Evolutionary conservation across 2,329 filamentous ascomycete genomes (phyloP).

Genomic region (Elsinoe necatrix): DNA sequence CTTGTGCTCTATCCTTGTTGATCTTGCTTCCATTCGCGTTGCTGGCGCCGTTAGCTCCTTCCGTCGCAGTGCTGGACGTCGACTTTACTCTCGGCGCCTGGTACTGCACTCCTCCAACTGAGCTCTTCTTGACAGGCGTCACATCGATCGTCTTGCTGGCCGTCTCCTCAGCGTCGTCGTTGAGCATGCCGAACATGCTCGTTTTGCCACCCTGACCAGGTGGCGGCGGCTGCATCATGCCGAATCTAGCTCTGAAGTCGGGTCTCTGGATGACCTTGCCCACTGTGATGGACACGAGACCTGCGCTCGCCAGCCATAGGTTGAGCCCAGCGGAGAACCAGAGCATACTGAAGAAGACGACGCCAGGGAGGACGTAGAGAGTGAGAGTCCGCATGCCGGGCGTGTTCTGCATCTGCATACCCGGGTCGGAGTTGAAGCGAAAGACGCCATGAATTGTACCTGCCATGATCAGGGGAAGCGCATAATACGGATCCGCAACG

Average conservation of each 20-base stretch:
- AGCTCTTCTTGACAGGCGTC: not conserved
- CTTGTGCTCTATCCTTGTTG: not conserved
- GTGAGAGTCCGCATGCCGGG: slow-evolving; percentile 33
- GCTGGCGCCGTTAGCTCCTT: slow-evolving; percentile 2
- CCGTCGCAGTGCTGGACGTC: not conserved
- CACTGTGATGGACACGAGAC: slow-evolving; percentile 34
- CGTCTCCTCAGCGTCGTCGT: not conserved
- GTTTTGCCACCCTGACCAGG: not conserved
- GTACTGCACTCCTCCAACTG: not conserved
- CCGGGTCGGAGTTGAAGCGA: slow-evolving; percentile 43
- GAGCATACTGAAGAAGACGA: slow-evolving; percentile 47
- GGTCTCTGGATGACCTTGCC: slow-evolving; percentile 32
- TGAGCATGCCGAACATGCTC: not conserved
- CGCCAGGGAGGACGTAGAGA: slow-evolving; percentile 42
- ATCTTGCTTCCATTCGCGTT: not conserved
- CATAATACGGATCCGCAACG: slow-evolving; percentile 63
- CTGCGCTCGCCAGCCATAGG: slow-evolving; percentile 51
- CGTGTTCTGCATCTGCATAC: slow-evolving; percentile 27
- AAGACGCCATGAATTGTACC: slow-evolving; percentile 25
- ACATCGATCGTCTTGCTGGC: slow-evolving; percentile 18
- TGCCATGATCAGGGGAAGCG: slow-evolving; percentile 52
- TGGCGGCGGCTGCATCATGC: slow-evolving; percentile 24
- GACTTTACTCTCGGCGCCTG: slow-evolving; percentile 1
- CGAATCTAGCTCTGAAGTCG: slow-evolving; percentile 31
- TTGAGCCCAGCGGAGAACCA: slow-evolving; percentile 52